phyloP scores from a whole-genome alignment of 495 filamentous ascomycete genomes.

The Hypomontagnella monticulosa region DNA sequence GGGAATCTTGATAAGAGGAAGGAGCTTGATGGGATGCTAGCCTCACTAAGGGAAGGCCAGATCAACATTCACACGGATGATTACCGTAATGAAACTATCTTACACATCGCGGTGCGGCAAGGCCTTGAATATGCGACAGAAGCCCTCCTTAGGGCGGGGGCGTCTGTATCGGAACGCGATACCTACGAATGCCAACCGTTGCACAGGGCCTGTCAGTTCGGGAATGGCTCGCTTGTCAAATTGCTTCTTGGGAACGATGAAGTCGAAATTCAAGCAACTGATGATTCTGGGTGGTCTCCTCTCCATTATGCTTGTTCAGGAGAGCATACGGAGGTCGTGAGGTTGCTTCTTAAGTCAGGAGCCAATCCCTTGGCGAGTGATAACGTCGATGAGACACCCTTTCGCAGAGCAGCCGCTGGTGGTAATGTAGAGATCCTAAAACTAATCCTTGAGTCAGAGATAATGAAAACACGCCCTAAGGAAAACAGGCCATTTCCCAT shows the following conservation, averaged over 20 bases:
- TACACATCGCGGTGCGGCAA: constrained; percentile 5
- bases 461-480: too few relatives aligned
- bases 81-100: not conserved
- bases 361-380: not conserved
- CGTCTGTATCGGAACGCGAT: constrained; percentile 5
- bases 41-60: not conserved
- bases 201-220: too few relatives aligned
- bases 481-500: not conserved
- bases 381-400: not conserved
- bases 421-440: too few relatives aligned
- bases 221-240: too few relatives aligned
- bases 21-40: not conserved
- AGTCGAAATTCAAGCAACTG: too few relatives aligned
- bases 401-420: not conserved
- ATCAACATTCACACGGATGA: constrained; percentile 6
- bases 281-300: not conserved
- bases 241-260: too few relatives aligned
- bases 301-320: not conserved
- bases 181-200: too few relatives aligned
- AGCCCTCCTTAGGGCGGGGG: not conserved
- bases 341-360: not conserved
- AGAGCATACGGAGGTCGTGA: not conserved
- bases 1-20: constrained; percentile 4
- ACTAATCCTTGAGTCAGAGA: too few relatives aligned
- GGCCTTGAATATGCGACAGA: constrained; percentile 1